Evolutionary conservation across 176 grass and related monocot genomes (phyloP).

Genomic region (Juncus effusus): DNA sequence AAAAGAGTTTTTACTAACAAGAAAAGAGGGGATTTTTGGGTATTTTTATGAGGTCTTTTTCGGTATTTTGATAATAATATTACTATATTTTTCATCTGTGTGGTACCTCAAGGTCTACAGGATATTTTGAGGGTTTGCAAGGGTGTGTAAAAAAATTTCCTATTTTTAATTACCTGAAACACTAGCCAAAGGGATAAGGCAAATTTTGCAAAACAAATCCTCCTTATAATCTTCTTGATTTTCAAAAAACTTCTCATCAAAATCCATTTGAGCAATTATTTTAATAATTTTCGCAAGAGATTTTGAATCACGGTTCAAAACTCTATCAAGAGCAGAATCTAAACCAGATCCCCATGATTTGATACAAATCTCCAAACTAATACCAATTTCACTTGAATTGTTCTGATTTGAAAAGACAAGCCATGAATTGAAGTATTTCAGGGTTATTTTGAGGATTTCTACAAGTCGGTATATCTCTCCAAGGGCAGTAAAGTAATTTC

Average conservation of each 20-base stretch:
- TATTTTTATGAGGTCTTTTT: not conserved
- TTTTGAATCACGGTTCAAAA: constrained; percentile 3
- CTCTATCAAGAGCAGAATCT: constrained; percentile 6
- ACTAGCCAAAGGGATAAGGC: constrained; percentile 19
- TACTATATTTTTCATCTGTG: too few species aligned
- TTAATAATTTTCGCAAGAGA: constrained; percentile 9
- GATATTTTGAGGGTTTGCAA: too few species aligned
- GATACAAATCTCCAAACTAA: constrained; percentile 17
- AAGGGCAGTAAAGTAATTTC: constrained; percentile 29
- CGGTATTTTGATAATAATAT: not conserved
- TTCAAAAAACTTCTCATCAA: not conserved
- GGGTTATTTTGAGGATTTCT: constrained; percentile 23
- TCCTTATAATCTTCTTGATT: constrained; percentile 14
- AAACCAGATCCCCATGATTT: constrained; percentile 22
- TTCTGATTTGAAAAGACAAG: constrained; percentile 18
- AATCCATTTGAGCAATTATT: constrained; percentile 15
- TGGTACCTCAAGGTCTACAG: too few species aligned
- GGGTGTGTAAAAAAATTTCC: not conserved
- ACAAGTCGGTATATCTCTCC: constrained; percentile 26
- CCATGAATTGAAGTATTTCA: constrained; percentile 10
- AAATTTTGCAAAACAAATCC: constrained; percentile 6
- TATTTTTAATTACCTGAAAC: constrained; percentile 25
- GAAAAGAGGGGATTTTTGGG: not conserved
- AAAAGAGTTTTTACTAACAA: too few species aligned
- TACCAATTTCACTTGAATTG: not conserved